Evolutionary conservation across 129 eudicot species (phyloP).

Genomic region (Arctium minus): DNA sequence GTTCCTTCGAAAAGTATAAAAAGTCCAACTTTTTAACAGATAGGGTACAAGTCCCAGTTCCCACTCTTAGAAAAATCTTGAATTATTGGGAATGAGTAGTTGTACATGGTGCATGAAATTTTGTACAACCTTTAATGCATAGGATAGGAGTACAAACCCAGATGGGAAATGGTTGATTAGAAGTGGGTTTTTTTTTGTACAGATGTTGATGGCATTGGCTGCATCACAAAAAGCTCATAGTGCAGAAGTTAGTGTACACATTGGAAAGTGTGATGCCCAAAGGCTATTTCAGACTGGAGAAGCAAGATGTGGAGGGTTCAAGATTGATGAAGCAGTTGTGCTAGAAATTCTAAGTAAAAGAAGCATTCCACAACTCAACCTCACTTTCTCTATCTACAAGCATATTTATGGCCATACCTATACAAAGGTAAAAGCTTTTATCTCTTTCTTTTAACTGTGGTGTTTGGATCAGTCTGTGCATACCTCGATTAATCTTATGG

Average conservation of each 20-base stretch:
- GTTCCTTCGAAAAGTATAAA: not conserved
- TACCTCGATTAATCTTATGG: no score
- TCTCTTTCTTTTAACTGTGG: not conserved
- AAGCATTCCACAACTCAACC: slow-evolving; percentile 64
- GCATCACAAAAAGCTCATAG: slow-evolving; percentile 86
- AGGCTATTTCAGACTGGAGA: slow-evolving; percentile 75
- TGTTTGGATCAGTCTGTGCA: no score
- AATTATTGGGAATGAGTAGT: not conserved
- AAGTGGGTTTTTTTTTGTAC: slow-evolving; percentile 3
- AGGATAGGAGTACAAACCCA: slow-evolving; percentile 8
- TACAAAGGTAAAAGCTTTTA: slow-evolving; percentile 46
- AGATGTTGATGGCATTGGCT: slow-evolving; percentile 71
- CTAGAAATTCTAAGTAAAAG: slow-evolving; percentile 81
- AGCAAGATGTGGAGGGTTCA: slow-evolving; percentile 42
- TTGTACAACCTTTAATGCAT: not conserved
- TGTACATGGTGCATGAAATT: not conserved
- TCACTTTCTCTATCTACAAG: slow-evolving; percentile 57
- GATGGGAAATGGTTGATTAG: slow-evolving; percentile 17
- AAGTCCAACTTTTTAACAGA: not conserved
- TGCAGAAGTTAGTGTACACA: slow-evolving; percentile 61
- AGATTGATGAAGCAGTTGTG: slow-evolving; percentile 63
- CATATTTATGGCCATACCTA: slow-evolving; percentile 75
- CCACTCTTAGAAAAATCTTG: not conserved
- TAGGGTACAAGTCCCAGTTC: not conserved
- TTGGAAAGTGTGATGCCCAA: slow-evolving; percentile 79